Evolutionary conservation across 1,284 basidiomycete species (phyloP).

Genomic region (Ganoderma meredithae): DNA sequence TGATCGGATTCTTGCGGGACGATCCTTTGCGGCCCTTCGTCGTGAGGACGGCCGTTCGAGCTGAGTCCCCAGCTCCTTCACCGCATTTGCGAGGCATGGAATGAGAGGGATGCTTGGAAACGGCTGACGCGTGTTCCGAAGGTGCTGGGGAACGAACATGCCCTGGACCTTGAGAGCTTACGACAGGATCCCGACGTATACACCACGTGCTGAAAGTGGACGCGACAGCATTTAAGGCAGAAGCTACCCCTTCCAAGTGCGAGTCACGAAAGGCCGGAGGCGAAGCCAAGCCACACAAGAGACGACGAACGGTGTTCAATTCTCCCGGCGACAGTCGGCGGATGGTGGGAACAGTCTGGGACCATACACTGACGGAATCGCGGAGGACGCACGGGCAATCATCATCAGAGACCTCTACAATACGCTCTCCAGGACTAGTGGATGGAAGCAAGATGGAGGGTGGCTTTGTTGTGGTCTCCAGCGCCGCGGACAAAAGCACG

Average conservation of each 20-base stretch:
- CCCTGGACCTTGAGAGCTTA: not conserved
- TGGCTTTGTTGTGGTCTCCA: not conserved
- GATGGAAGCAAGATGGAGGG: conserved; percentile 3
- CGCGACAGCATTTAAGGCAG: not conserved
- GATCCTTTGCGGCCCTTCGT: not conserved
- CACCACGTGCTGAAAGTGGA: not conserved
- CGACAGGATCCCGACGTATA: not conserved
- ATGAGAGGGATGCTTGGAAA: not conserved
- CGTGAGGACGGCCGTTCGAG: not conserved
- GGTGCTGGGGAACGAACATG: not conserved
- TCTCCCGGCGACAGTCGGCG: not conserved
- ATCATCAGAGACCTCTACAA: not conserved
- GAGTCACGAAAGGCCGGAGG: not conserved
- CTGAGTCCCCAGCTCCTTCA: not conserved
- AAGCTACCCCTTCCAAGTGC: not conserved
- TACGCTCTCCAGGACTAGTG: not conserved
- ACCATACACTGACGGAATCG: conserved; percentile 6
- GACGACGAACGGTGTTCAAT: conserved; percentile 2
- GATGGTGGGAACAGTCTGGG: conserved; percentile 6
- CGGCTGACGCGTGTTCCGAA: not conserved
- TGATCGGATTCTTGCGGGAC: not conserved
- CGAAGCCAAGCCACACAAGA: not conserved
- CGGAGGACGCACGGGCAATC: conserved; percentile 6
- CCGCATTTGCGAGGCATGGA: conserved; percentile 1
- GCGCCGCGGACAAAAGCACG: not conserved